Evolutionary conservation across 2,329 filamentous ascomycete species (phyloP), one percentile per base, ranked within the genome.

Genomic region (Fusarium concolor): DNA sequence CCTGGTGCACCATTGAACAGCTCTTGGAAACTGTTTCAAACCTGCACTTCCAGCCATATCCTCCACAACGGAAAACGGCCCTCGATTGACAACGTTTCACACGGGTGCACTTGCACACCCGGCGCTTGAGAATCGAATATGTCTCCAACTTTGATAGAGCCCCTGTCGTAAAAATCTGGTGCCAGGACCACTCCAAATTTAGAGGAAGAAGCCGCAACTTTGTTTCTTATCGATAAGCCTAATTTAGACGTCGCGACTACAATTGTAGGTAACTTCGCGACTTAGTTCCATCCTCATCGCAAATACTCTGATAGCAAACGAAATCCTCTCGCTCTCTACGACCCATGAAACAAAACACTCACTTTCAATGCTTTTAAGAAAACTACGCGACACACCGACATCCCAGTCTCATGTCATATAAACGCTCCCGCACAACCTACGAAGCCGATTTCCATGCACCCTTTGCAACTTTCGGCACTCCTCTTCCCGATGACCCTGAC

Each of bases 391-490:
- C 45, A 56, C 44, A 33, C 29, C 42, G 53, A 41, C 42, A 56
- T 50, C 56, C 22, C 50, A 55, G 50, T 58, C 67, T 72, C 79
- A 95, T 95, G 92, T 88, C 91, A 71, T 86, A 81, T 80, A 98
- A 96, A 87, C 89, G 94, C 80, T 90, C 90, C 74, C 90, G 90
- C 75, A 87, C 88, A 72, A 86, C 88, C 72, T 96, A 92, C 79
- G 94, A 97, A 82, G 87, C 90, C 73, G 91, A 95, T 74, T 81
- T 89, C 47, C 85, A 88, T 78, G 90, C 92, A 15, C 90, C 92
- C 1, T 97, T 89, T 78, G 92, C 91, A 56, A 76, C 91, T 57
- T 97, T 91, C 77, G 96, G 96, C 76, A 97, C 93, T 4, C 90
- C 94, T 10, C 85, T 99, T 17, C 94, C 94, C 2, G 88, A 92